Conservation (phyloP, 2,329 filamentous ascomycete species). For the Thermochaetoides dissita region DNA sequence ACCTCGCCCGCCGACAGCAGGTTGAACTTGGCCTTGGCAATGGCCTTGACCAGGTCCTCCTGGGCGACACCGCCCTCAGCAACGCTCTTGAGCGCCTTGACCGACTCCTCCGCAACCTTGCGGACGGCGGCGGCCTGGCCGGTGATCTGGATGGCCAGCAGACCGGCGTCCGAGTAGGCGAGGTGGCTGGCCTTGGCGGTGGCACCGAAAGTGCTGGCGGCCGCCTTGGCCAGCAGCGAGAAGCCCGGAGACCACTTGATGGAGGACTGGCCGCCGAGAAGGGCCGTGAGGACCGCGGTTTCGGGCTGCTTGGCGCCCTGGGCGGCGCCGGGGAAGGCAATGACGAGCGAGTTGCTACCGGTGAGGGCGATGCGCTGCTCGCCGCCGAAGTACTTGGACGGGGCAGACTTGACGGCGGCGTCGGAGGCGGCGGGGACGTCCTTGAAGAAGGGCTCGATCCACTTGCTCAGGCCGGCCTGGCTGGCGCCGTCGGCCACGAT, state of each 20-base stretch:
- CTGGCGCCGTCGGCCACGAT: slow-evolving; percentile 80
- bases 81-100: slow-evolving; percentile 70
- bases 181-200: slow-evolving; percentile 61
- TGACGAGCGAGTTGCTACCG: slow-evolving; percentile 67
- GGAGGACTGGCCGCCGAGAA: slow-evolving; percentile 77
- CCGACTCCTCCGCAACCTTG: slow-evolving; percentile 59
- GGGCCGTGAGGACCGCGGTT: slow-evolving; percentile 69
- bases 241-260: slow-evolving; percentile 97
- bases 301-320: slow-evolving; percentile 76
- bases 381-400: slow-evolving; percentile 83
- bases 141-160: slow-evolving; percentile 68
- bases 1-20: slow-evolving; percentile 71
- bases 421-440: slow-evolving; percentile 43
- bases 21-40: slow-evolving; percentile 86
- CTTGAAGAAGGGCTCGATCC: slow-evolving; percentile 87
- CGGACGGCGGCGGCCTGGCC: slow-evolving; percentile 62
- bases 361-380: slow-evolving; percentile 77
- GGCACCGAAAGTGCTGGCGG: slow-evolving; percentile 50
- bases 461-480: slow-evolving; percentile 64
- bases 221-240: slow-evolving; percentile 73
- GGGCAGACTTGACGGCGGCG: slow-evolving; percentile 41
- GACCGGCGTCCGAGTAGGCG: slow-evolving; percentile 86
- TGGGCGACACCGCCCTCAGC: slow-evolving; percentile 60
- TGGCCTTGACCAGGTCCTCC: slow-evolving; percentile 83
- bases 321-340: slow-evolving; percentile 86